phyloP scores from a whole-genome alignment of 2,329 filamentous ascomycete species.

The Botrytis galanthina region DNA sequence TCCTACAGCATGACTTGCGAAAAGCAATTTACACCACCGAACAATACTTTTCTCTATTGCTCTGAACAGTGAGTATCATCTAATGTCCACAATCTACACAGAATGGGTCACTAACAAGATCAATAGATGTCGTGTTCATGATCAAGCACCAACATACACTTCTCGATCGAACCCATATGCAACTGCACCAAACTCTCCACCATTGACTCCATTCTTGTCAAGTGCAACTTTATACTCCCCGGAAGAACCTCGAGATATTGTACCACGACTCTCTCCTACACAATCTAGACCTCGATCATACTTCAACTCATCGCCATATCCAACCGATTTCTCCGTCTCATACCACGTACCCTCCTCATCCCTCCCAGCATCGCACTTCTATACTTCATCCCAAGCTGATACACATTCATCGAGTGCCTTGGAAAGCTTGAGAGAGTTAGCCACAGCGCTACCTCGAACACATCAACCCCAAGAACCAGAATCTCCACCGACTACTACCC shows the following conservation, averaged over 20 bases:
- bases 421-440: slow-evolving; percentile 33
- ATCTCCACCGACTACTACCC: slow-evolving; percentile 23
- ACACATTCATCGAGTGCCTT: slow-evolving; percentile 32
- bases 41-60: slow-evolving; percentile 60
- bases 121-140: slow-evolving; percentile 34
- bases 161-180: slow-evolving; percentile 28
- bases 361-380: slow-evolving; percentile 38
- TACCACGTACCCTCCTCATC: slow-evolving; percentile 41
- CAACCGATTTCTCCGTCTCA: slow-evolving; percentile 24
- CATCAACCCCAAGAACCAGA: slow-evolving; percentile 18
- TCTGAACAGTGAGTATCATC: slow-evolving; percentile 56
- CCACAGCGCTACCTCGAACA: slow-evolving; percentile 32
- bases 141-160: slow-evolving; percentile 29
- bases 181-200: slow-evolving; percentile 36
- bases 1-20: slow-evolving; percentile 60
- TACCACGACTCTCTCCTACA: slow-evolving; percentile 62
- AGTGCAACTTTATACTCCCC: slow-evolving; percentile 43
- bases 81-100: too few species aligned
- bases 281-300: slow-evolving; percentile 57
- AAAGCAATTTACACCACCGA: slow-evolving; percentile 61
- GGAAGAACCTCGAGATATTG: slow-evolving; percentile 58
- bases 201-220: slow-evolving; percentile 38
- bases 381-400: slow-evolving; percentile 15
- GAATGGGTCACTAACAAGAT: slow-evolving; percentile 7
- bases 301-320: slow-evolving; percentile 46